phyloP scores from a whole-genome alignment of 805 yeast species.

The Maudiozyma turicensis region DNA sequence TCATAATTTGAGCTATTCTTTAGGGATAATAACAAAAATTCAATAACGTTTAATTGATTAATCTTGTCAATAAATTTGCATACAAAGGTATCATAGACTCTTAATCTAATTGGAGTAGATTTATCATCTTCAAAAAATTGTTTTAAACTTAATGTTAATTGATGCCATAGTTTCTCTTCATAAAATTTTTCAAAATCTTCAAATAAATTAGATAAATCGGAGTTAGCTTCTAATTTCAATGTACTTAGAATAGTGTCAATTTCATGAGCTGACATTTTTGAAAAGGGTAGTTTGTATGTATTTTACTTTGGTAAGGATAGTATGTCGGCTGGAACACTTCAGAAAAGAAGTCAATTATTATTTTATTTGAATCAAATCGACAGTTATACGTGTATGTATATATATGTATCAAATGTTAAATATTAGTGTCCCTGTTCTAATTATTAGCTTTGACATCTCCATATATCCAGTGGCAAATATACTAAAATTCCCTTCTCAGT shows the following conservation, averaged over 20 bases:
- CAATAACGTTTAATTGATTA: conserved; percentile 70
- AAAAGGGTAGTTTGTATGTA: too few species aligned
- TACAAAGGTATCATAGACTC: conserved; percentile 64
- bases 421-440: too few species aligned
- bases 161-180: conserved; percentile 92
- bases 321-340: too few species aligned
- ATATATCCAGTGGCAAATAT: too few species aligned
- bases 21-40: conserved; percentile 53
- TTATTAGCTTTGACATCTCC: too few species aligned
- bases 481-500: too few species aligned
- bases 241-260: conserved; percentile 29
- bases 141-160: conserved; percentile 60
- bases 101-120: conserved; percentile 47
- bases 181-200: conserved; percentile 63
- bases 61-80: conserved; percentile 56
- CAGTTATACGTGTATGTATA: too few species aligned
- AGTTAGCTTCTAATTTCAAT: conserved; percentile 56
- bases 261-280: conserved; percentile 10
- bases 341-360: too few species aligned
- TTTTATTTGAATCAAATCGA: too few species aligned
- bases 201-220: conserved; percentile 46
- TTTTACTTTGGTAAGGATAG: too few species aligned
- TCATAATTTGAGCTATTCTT: conserved; percentile 33
- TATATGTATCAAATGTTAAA: too few species aligned
- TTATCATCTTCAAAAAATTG: conserved; percentile 50